phyloP scores from a whole-genome alignment of 495 filamentous ascomycete genomes.

The Cenococcum geophilum region DNA sequence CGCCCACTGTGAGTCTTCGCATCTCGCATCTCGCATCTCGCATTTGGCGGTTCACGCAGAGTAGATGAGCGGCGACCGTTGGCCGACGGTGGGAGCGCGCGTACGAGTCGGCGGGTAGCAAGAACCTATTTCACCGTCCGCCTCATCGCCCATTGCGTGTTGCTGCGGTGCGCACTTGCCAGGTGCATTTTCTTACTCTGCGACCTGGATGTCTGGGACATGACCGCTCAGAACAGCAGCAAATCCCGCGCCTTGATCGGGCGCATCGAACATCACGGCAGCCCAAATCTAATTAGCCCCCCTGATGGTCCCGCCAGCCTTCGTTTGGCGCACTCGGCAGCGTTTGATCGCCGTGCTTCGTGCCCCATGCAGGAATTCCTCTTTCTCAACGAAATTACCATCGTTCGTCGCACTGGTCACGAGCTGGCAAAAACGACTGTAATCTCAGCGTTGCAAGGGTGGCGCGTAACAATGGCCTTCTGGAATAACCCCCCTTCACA shows the following conservation, averaged over 20 bases:
- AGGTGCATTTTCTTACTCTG: constrained; percentile 1
- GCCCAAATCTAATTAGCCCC: constrained; percentile 26
- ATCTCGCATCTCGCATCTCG: not conserved
- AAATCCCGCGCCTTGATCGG: constrained; percentile 8
- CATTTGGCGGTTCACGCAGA: not conserved
- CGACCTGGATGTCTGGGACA: not conserved
- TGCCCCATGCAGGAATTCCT: constrained; percentile 12
- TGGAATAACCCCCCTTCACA: not conserved
- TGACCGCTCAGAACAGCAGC: not conserved
- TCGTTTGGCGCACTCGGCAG: constrained; percentile 18
- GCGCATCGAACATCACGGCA: constrained; percentile 14
- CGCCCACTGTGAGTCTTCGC: not conserved
- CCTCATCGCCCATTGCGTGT: not conserved
- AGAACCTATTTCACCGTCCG: not conserved
- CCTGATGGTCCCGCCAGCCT: constrained; percentile 18
- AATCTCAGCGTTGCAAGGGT: constrained; percentile 16
- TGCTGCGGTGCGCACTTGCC: not conserved
- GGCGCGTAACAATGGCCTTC: not conserved
- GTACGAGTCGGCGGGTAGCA: not conserved
- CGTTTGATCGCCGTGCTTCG: constrained; percentile 30
- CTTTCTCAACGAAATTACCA: constrained; percentile 23
- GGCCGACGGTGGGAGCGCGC: not conserved
- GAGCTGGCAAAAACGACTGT: constrained; percentile 12
- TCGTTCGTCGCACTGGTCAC: constrained; percentile 16
- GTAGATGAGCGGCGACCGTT: not conserved